Percentiles rank a stretch among this genome's conserved stretches.
Conservation (phyloP, 2,329 filamentous ascomycete species). For the Cladophialophora chaetospira region DNA sequence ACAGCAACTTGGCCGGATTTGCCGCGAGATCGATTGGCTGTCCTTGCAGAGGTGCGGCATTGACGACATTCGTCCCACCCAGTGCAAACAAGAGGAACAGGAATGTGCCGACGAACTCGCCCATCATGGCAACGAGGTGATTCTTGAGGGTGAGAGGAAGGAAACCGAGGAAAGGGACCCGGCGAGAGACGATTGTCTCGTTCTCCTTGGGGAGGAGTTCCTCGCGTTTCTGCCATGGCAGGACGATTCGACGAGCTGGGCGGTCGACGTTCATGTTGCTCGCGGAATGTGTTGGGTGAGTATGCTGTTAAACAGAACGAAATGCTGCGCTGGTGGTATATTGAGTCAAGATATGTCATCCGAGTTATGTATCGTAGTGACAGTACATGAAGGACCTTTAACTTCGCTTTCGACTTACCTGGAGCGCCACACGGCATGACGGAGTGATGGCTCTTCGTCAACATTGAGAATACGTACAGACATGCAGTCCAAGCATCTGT, state of each 20-base stretch:
- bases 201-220: slow-evolving; percentile 19
- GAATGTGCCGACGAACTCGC: slow-evolving; percentile 57
- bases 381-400: too few relatives aligned
- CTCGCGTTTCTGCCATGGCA: slow-evolving; percentile 24
- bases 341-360: too few relatives aligned
- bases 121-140: slow-evolving; percentile 47
- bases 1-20: slow-evolving; percentile 11
- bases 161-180: slow-evolving; percentile 14
- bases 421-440: background rate
- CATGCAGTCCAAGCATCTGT: too few relatives aligned
- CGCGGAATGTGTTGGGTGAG: background rate
- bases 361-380: too few relatives aligned
- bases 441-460: background rate
- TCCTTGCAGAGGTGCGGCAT: slow-evolving; percentile 37
- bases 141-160: slow-evolving; percentile 18
- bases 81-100: slow-evolving; percentile 54
- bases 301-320: background rate
- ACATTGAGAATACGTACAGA: background rate
- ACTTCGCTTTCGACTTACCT: too few relatives aligned
- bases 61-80: slow-evolving; percentile 50
- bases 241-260: slow-evolving; percentile 18
- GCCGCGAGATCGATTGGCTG: slow-evolving; percentile 14
- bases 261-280: slow-evolving; percentile 13
- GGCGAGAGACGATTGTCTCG: slow-evolving; percentile 27
- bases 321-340: too few relatives aligned